Percentiles rank a stretch among this genome's conserved stretches.
phyloP scores from a whole-genome alignment of 2,329 filamentous ascomycete genomes.

The Pleomassaria siparia region DNA sequence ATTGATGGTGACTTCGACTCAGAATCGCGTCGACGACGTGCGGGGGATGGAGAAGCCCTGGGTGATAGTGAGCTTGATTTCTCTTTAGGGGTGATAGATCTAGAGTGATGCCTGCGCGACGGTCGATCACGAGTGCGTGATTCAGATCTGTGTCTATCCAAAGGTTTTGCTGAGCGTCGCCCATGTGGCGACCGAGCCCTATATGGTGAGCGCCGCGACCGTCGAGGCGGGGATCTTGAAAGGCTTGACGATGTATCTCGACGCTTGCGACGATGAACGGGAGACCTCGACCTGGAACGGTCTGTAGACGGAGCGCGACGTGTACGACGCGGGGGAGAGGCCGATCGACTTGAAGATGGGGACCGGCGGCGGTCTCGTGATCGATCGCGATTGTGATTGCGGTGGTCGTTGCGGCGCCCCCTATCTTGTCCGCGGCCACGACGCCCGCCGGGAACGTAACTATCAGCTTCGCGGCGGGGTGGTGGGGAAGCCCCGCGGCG shows the following conservation, averaged over 20 bases:
- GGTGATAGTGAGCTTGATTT: conserved; percentile 58
- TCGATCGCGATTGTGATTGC: conserved; percentile 27
- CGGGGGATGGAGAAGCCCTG: conserved; percentile 30
- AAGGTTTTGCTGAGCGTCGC: conserved; percentile 7
- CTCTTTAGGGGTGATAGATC: conserved; percentile 52
- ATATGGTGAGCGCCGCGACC: conserved; percentile 3
- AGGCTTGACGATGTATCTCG: not conserved
- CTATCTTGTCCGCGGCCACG: conserved; percentile 33
- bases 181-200: conserved; percentile 1
- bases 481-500: conserved; percentile 49
- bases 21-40: conserved; percentile 31
- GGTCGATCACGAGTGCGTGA: conserved; percentile 27
- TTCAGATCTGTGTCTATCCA: conserved; percentile 32
- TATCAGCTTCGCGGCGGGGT: conserved; percentile 55
- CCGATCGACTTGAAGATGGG: conserved; percentile 24
- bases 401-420: conserved; percentile 14
- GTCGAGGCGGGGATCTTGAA: conserved; percentile 40
- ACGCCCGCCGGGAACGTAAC: conserved; percentile 56
- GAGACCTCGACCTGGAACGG: conserved; percentile 22
- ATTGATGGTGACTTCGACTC: conserved; percentile 4
- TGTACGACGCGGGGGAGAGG: conserved; percentile 8
- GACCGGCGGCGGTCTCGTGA: conserved; percentile 38
- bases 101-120: conserved; percentile 42
- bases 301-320: conserved; percentile 5
- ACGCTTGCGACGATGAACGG: conserved; percentile 1